Percentiles rank a stretch among this genome's conserved stretches.
phyloP scores from a whole-genome alignment of 371 early-diverging fungal species.

The Paraphysoderma sedebokerense region DNA sequence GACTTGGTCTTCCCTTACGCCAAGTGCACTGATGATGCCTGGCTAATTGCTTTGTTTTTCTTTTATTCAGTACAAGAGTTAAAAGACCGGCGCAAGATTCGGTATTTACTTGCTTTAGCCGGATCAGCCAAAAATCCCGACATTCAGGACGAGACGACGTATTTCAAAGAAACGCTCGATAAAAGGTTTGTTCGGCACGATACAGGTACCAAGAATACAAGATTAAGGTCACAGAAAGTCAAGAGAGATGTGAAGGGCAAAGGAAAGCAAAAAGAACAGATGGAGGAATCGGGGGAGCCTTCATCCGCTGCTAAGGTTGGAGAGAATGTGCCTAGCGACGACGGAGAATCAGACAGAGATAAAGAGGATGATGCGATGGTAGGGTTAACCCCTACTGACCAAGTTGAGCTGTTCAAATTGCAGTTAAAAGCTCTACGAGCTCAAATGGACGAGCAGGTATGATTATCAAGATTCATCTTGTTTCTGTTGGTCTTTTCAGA shows the following conservation, averaged over 20 bases:
- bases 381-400: constrained; percentile 17
- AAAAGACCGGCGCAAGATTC: constrained; percentile 30
- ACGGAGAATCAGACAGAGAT: not conserved
- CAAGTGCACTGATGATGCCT: no score
- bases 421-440: constrained; percentile 18
- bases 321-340: not conserved
- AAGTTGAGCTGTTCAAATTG: constrained; percentile 18
- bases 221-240: no score
- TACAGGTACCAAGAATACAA: no score
- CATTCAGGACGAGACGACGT: constrained; percentile 26
- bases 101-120: constrained; percentile 19
- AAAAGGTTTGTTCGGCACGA: not conserved
- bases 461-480: not conserved
- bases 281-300: not conserved
- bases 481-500: not conserved
- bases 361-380: constrained; percentile 7
- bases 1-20: no score
- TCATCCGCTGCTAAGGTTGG: not conserved
- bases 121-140: constrained; percentile 6
- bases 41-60: no score
- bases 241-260: no score
- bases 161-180: constrained; percentile 9
- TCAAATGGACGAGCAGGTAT: constrained; percentile 28
- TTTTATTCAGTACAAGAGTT: constrained; percentile 36
- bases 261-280: no score